Base-by-base conservation (phyloP, 805 yeast genomes). In the Barnettozyma sp. region DNA sequence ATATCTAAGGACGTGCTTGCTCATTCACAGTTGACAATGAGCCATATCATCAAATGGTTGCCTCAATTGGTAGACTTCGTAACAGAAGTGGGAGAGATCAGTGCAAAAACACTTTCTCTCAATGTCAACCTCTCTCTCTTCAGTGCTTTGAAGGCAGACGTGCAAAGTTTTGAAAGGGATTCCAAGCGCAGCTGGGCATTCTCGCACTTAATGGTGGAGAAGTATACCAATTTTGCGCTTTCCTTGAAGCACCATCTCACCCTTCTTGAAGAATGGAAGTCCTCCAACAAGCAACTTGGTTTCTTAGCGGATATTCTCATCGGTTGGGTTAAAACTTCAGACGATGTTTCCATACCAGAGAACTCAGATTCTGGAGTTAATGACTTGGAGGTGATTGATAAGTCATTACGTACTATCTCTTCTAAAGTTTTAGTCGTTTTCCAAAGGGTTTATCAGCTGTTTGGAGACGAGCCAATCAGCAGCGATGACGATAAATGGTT, bases 401-500 rank as follows among this genome's bases (percentile, higher is more conserved):
- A 37, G 3, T 46, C 60, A 2, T 63, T 79, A 40, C 64, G 79
- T 36, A 62, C 68, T 15, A 49, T 82, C 4, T 65, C 78, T 4
- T 72, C 72, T 13, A 68, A 80, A 3, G 68, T 85, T 14, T 58
- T 87, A 36, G 64, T 88, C 21, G 69, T 80, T 1, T 70, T 82
- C 45, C 97, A 88, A 57, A 71, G 73, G 41, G 57, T 71, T 16
- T 36, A 48, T 14, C 36, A 45, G 34, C 8, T 30, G 12, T 24
- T 39, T 15, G 21, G 29, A 13, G 33, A 32, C 1, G 55, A 44
- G 3, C 34, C 46, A 2, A 46, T 73, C 3, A 43, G 56, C 2
- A 71, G 62, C 15, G 79, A 68, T 2, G 76, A 70, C 18, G 88
- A 82, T 40, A 63, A 66, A n/a, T 88, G 95, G 95, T 65, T 85